Base-by-base conservation (phyloP, 1,139 yeast species). In the Saccharomyces hybrid region DNA sequence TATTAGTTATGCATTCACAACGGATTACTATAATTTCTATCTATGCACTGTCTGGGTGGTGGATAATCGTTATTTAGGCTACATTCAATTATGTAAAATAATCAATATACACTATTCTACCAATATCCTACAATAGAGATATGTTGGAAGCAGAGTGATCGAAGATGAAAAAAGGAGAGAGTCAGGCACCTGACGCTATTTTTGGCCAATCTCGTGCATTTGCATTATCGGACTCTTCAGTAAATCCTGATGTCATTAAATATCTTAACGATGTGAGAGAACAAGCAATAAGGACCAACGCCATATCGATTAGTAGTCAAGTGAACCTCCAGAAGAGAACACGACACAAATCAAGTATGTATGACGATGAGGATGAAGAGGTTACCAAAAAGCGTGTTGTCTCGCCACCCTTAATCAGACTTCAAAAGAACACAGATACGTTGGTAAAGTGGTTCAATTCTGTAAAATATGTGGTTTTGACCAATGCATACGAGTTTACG, bases 121-220 rank as follows among this genome's bases (percentile, higher is more conserved):
- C 25, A 23, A 30, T 0, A 16, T 30, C 5, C 41, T 1, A 26
- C 28, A 11, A 13, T 13, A 20, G 13, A 16, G 16, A 28, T 14
- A 14, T 3, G 4, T 31, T 20, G 25, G 30, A 20, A 20, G 23
- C 4, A 3, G 23, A 20, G 16, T 27, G 1, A 47, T 25, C n/a
- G 16, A n/a, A 9, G 49, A 23, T 30, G 55, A 32, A 30, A 53
- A 11, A 28, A 53, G 34, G 44, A 48, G 27, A 52, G 46, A 20
- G 57, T 7, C 44, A 56, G n/a, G 23, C 53, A 9, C 46, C 61
- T 27, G 70, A 67, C 52, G 59, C 66, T 1, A 42, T 61, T 6
- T 68, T 66, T 60, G 71, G 71, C 2, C 72, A 69, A 54, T 51
- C 56, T 5, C 56, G 60, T 14, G 70, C 60, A 3, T 67, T 69